Conservation (phyloP, 306 rosid species). For the Pterocarpus macrocarpus region DNA sequence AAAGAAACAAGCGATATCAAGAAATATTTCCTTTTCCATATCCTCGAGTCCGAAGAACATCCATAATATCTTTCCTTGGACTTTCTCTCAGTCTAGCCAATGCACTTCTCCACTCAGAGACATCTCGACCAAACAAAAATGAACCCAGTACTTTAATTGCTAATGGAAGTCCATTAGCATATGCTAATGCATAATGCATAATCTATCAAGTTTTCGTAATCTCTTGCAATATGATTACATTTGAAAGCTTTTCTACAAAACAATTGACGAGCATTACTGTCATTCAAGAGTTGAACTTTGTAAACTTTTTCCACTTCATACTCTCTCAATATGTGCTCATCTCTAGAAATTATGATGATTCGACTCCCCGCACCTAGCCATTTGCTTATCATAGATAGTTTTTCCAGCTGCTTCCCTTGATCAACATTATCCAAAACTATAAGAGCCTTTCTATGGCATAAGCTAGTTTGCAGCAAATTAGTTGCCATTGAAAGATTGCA, state of each 20-base stretch:
- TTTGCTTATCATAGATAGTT: not conserved
- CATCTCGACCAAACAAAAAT: not conserved
- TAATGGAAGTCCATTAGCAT: not conserved
- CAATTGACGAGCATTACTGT: not conserved
- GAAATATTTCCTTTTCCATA: not conserved
- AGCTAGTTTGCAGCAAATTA: conserved; percentile 8
- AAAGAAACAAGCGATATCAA: not conserved
- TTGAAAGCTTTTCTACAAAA: conserved; percentile 42
- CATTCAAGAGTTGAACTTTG: not conserved
- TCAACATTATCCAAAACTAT: conserved; percentile 42
- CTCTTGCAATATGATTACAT: not conserved
- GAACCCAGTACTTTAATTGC: conserved; percentile 23
- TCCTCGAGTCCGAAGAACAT: not conserved
- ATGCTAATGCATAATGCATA: not conserved
- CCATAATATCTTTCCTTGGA: not conserved
- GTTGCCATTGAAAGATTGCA: not conserved
- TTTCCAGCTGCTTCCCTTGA: not conserved
- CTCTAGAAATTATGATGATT: conserved; percentile 30
- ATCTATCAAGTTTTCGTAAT: not conserved
- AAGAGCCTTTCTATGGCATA: not conserved
- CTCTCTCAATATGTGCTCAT: conserved; percentile 17
- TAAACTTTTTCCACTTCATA: conserved; percentile 15
- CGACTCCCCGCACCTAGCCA: conserved; percentile 36
- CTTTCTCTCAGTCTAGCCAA: not conserved
- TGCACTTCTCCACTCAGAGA: conserved; percentile 3